phyloP scores from a whole-genome alignment of 2,329 filamentous ascomycete species.

The Blastomyces emzantsi region DNA sequence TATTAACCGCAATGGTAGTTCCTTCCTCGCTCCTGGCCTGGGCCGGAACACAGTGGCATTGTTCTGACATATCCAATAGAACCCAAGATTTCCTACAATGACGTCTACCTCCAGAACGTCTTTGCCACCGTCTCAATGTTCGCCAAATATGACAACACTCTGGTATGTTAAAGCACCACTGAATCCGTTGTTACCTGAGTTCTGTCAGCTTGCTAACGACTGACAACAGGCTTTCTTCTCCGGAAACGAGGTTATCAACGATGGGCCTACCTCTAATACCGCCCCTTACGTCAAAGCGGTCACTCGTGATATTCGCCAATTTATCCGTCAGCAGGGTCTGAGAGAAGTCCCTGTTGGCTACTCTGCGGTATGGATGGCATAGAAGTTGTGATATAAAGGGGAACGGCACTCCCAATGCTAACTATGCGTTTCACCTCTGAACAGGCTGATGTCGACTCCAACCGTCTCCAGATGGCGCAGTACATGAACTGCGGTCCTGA shows the following conservation, averaged over 20 bases:
- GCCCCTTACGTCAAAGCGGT: conserved; percentile 71
- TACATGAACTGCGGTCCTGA: conserved; percentile 93
- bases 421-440: not conserved
- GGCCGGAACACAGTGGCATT: not conserved
- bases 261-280: conserved; percentile 53
- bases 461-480: conserved; percentile 74
- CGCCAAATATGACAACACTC: conserved; percentile 71
- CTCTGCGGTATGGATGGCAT: conserved; percentile 37
- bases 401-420: not conserved
- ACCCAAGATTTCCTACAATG: conserved; percentile 74
- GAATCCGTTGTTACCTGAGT: not conserved
- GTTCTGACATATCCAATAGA: conserved; percentile 23
- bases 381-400: not conserved
- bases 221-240: conserved; percentile 59
- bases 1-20: conserved; percentile 55
- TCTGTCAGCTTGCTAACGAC: conserved; percentile 1
- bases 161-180: conserved; percentile 29
- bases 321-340: conserved; percentile 53
- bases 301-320: conserved; percentile 67
- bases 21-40: not conserved
- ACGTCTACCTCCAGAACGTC: conserved; percentile 71
- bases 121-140: conserved; percentile 86
- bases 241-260: conserved; percentile 72
- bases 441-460: conserved; percentile 68
- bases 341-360: conserved; percentile 67